Conservation (phyloP, 1,284 basidiomycete genomes). For the Cryptococcus sp. region DNA sequence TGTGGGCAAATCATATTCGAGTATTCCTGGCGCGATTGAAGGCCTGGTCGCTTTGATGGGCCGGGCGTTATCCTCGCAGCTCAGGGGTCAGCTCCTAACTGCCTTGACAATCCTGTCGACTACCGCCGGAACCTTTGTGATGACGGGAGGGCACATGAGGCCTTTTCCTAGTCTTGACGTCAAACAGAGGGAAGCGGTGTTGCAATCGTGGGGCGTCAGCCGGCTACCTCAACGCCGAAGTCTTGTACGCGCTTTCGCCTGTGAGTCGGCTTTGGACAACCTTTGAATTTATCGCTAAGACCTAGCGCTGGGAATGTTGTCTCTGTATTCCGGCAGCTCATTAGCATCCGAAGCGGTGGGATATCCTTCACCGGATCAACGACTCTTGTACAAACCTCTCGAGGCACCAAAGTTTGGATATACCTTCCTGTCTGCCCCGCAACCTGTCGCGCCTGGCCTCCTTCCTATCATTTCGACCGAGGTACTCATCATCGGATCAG, state of each 20-base stretch:
- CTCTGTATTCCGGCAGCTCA: background rate
- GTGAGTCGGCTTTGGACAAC: conserved; percentile 4
- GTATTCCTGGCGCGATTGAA: conserved; percentile 3
- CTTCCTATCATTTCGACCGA: conserved; percentile 5
- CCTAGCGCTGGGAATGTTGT: background rate
- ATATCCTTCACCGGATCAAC: conserved; percentile 11
- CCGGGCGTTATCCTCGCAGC: conserved; percentile 1
- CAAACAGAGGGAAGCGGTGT: conserved; percentile 3
- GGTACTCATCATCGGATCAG: conserved; percentile 46
- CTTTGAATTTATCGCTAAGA: too few relatives aligned
- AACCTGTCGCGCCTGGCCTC: background rate
- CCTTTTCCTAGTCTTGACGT: conserved; percentile 3
- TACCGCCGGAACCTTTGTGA: conserved; percentile 5
- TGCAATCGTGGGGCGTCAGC: conserved; percentile 8
- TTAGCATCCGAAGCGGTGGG: conserved; percentile 3
- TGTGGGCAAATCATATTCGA: conserved; percentile 1
- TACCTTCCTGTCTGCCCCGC: conserved; percentile 4
- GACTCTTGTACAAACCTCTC: conserved; percentile 5
- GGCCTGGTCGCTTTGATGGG: conserved; percentile 3
- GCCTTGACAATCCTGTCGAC: conserved; percentile 7
- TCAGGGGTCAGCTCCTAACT: background rate
- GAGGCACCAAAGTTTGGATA: conserved; percentile 1
- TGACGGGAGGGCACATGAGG: conserved; percentile 4
- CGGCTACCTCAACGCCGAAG: background rate
- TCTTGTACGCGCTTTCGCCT: conserved; percentile 6